Base-by-base conservation (phyloP, 2,329 filamentous ascomycete genomes). In the Shiraia bambusicola region DNA sequence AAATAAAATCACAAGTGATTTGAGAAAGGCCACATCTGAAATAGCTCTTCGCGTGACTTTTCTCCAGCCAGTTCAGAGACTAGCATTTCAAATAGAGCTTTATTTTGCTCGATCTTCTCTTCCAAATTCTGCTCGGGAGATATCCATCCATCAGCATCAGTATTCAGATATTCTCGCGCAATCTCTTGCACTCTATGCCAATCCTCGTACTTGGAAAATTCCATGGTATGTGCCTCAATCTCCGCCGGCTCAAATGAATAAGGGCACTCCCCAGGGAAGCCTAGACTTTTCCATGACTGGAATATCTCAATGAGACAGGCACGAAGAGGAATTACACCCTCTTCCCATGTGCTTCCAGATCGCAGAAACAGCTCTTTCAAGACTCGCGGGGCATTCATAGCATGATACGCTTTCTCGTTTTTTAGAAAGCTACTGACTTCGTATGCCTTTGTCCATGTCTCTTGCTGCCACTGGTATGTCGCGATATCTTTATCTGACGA, bases 141-240 rank as follows among this genome's bases (percentile, higher is more conserved):
- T n/a, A n/a, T n/a, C n/a, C n/a, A n/a, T n/a, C n/a, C 51, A 52
- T 70, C 67, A 0, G 65, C 66, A 37, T 49, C 47, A 71, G 50
- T 34, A 47, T 49, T 29, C n/a, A n/a, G n/a, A n/a, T n/a, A n/a
- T n/a, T 63, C 52, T 36, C 49, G 40, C 4, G 58, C 66, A 24
- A 66, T 27, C 31, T 59, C 50, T 15, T 58, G 58, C 24, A 63
- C 34, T 12, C 50, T 34, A 36, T 66, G 43, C 50, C 51, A 65
- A 16, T 50, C 52, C 28, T 57, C 43, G 33, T 69, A 69, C 16
- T 61, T 40, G n/a, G 52, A 31, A 42, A 67, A 69, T 17, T 65
- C 48, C 6, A 49, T 49, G n/a, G 61, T 37, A 28, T 65, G 59
- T 26, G 16, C 37, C 32, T 50, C n/a, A 14, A 66, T 30, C n/a